Conservation (phyloP, 768 basidiomycete species). For the Psilocybe tampanensis region DNA sequence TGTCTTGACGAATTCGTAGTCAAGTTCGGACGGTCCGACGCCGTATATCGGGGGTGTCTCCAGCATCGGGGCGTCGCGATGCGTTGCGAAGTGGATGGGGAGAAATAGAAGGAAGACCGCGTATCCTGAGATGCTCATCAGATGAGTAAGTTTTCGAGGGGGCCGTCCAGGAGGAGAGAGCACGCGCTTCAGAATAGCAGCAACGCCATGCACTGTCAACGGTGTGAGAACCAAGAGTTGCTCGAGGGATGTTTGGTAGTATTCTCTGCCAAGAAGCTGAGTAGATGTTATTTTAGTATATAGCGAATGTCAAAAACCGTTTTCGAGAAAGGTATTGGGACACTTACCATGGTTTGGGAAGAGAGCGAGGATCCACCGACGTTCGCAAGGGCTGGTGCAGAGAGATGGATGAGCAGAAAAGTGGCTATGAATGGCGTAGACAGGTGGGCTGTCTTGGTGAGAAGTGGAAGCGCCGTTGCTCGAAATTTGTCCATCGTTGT, state of each 20-base stretch:
- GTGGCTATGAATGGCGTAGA: constrained; percentile 77
- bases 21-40: constrained; percentile 75
- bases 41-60: constrained; percentile 50
- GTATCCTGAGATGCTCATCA: constrained; percentile 69
- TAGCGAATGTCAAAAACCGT: not conserved
- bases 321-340: not conserved
- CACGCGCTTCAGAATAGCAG: constrained; percentile 62
- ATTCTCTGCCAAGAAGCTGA: constrained; percentile 81
- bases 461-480: constrained; percentile 20
- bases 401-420: constrained; percentile 79
- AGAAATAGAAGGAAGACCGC: constrained; percentile 56
- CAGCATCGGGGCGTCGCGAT: constrained; percentile 58
- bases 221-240: constrained; percentile 68
- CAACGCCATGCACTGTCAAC: constrained; percentile 61
- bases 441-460: constrained; percentile 65
- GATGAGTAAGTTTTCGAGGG: constrained; percentile 35
- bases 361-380: constrained; percentile 69
- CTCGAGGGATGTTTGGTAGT: constrained; percentile 80
- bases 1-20: constrained; percentile 82
- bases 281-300: not conserved
- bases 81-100: constrained; percentile 69
- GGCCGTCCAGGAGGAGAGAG: constrained; percentile 37
- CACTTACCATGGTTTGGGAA: constrained; percentile 74
- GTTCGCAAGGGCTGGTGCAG: constrained; percentile 72
- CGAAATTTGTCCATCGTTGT: constrained; percentile 10